phyloP scores from a whole-genome alignment of 768 basidiomycete genomes.

The Hortiboletus flavorubellus region DNA sequence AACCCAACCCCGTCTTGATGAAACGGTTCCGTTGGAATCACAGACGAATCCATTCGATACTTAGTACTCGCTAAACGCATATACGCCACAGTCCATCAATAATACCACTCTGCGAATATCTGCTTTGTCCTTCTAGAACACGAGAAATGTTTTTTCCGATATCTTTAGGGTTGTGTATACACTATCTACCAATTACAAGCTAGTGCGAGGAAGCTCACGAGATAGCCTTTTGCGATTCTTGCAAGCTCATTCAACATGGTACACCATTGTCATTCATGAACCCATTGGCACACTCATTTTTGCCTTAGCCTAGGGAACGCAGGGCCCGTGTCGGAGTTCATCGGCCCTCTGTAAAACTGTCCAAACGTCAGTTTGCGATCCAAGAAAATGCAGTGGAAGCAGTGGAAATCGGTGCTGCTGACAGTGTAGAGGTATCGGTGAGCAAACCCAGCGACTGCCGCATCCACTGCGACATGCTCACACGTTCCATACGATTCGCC shows the following conservation, averaged over 20 bases:
- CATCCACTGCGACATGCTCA: too few relatives aligned
- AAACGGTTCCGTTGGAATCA: conserved; percentile 5
- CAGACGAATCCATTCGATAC: background rate
- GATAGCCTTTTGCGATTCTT: background rate
- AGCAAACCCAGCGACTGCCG: conserved; percentile 4
- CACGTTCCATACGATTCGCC: background rate
- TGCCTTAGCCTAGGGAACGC: conserved; percentile 33
- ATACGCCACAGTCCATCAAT: background rate
- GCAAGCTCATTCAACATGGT: conserved; percentile 17
- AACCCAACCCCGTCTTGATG: conserved; percentile 5
- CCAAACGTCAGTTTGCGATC: conserved; percentile 47
- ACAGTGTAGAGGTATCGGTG: conserved; percentile 39
- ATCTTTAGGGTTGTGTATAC: background rate
- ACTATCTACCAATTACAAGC: too few relatives aligned
- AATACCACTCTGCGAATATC: background rate
- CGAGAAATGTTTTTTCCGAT: background rate
- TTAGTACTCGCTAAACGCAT: background rate
- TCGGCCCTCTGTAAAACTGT: conserved; percentile 47
- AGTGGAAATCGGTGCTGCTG: conserved; percentile 42
- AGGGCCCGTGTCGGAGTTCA: conserved; percentile 46
- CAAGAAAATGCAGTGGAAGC: conserved; percentile 48
- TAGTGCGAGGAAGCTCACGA: too few relatives aligned
- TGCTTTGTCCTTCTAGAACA: background rate
- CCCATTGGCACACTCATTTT: conserved; percentile 8
- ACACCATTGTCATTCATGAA: background rate